Percentiles rank a stretch among this genome's conserved stretches.
Evolutionary conservation across 148 eudicot species (phyloP).

Genomic region (Euryodendron excelsum): DNA sequence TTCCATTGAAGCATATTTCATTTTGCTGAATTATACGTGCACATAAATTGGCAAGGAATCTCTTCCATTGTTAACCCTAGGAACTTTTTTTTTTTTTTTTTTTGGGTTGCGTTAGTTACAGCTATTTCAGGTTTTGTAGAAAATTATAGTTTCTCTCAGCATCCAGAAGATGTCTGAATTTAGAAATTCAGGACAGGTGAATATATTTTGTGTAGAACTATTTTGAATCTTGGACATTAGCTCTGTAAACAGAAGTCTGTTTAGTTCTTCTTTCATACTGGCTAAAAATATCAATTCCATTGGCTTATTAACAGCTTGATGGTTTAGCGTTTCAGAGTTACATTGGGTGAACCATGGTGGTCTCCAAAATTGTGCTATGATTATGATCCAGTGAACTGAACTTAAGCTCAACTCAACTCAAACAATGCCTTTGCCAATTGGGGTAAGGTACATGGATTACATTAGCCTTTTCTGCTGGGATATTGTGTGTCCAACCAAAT

Average conservation of each 20-base stretch:
- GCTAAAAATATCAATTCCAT: not conserved
- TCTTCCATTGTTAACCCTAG: not conserved
- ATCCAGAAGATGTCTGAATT: not conserved
- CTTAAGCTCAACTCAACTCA: not conserved
- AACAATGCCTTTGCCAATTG: not conserved
- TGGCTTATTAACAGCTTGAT: not conserved
- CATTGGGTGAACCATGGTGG: not conserved
- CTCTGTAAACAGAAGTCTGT: not conserved
- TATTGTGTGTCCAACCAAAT: no score
- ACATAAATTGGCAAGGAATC: not conserved
- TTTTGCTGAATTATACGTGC: not conserved
- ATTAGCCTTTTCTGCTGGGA: not conserved
- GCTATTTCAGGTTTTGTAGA: not conserved
- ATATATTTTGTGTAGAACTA: not conserved
- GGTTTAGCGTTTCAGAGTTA: not conserved
- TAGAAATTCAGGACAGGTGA: not conserved
- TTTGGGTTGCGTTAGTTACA: not conserved
- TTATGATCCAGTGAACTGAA: not conserved
- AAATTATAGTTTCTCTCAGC: not conserved
- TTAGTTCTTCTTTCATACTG: not conserved
- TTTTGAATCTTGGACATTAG: conserved; percentile 4
- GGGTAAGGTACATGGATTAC: not conserved
- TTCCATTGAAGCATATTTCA: not conserved
- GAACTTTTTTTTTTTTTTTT: not conserved
- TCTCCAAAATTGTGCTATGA: not conserved